Conservation (phyloP, 768 basidiomycete species). For the Lentinula sp. region DNA sequence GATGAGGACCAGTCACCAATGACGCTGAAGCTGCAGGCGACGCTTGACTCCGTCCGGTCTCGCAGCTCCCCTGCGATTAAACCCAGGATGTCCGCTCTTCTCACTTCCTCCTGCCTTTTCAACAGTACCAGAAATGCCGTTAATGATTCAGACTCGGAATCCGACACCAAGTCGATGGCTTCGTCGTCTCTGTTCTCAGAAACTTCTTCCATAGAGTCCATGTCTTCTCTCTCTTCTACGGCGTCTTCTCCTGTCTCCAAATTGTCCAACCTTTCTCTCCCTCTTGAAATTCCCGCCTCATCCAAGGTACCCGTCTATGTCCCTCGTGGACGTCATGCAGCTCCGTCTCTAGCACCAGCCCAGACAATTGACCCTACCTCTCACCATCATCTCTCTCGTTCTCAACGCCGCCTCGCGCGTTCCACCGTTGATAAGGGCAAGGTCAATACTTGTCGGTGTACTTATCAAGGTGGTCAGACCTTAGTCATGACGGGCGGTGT, state of each 20-base stretch:
- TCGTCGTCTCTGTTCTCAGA: conserved; percentile 1
- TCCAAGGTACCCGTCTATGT: background rate
- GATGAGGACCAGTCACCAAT: background rate
- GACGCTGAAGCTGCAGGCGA: background rate
- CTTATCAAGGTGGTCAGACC: conserved; percentile 5
- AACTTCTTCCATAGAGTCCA: background rate
- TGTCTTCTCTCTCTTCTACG: conserved; percentile 1
- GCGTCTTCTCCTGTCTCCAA: background rate
- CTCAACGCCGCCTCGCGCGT: conserved; percentile 1
- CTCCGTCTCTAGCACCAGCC: background rate
- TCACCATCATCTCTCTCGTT: background rate
- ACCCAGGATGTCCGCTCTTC: background rate
- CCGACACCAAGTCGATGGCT: conserved; percentile 2
- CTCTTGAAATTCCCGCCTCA: background rate
- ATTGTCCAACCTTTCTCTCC: background rate
- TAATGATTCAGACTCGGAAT: conserved; percentile 3
- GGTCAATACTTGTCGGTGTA: background rate
- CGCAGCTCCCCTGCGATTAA: background rate
- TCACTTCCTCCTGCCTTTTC: background rate
- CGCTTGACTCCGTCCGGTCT: conserved; percentile 4
- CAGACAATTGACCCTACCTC: background rate
- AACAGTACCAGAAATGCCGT: background rate
- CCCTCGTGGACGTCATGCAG: background rate
- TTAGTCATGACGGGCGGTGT: conserved; percentile 5
- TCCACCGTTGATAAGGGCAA: background rate